phyloP scores from a whole-genome alignment of 768 basidiomycete genomes.

The Leccinellum albellum region DNA sequence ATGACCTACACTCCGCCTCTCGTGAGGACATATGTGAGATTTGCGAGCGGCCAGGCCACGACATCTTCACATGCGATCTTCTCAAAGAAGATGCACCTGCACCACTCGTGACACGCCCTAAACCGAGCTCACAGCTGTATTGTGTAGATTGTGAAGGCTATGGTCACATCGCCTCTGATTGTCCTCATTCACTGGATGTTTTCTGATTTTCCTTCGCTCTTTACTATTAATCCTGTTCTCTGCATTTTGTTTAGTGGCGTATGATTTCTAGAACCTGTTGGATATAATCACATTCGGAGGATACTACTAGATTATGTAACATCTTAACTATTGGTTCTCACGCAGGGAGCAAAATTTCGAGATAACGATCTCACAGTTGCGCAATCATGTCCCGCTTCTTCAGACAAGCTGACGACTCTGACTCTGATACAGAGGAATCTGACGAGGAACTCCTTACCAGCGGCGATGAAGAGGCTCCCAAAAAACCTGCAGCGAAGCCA shows the following conservation, averaged over 20 bases:
- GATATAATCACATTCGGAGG: constrained; percentile 7
- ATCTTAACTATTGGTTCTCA: constrained; percentile 10
- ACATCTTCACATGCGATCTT: constrained; percentile 80
- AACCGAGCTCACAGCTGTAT: constrained; percentile 39
- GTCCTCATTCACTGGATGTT: constrained; percentile 83
- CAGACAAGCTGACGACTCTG: constrained; percentile 79
- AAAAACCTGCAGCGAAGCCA: constrained; percentile 33
- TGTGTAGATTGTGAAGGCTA: constrained; percentile 84
- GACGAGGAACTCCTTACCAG: constrained; percentile 75
- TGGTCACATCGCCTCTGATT: constrained; percentile 73
- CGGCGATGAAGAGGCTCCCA: constrained; percentile 58
- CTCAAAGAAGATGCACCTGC: constrained; percentile 52
- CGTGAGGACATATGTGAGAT: constrained; percentile 71
- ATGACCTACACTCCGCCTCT: constrained; percentile 19
- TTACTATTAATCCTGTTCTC: constrained; percentile 4
- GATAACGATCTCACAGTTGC: constrained; percentile 24
- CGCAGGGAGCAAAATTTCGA: constrained; percentile 17
- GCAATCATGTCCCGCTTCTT: constrained; percentile 82
- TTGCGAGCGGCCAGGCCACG: constrained; percentile 81
- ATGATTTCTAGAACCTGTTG: constrained; percentile 12
- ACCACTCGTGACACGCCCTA: constrained; percentile 17
- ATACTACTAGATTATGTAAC: constrained; percentile 15
- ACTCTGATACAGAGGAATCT: constrained; percentile 66
- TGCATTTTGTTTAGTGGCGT: constrained; percentile 10
- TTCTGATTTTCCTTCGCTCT: constrained; percentile 47